Percentiles rank a stretch among this genome's conserved stretches.
phyloP scores from a whole-genome alignment of 208 protist species.

The Herpetomonas muscarum region DNA sequence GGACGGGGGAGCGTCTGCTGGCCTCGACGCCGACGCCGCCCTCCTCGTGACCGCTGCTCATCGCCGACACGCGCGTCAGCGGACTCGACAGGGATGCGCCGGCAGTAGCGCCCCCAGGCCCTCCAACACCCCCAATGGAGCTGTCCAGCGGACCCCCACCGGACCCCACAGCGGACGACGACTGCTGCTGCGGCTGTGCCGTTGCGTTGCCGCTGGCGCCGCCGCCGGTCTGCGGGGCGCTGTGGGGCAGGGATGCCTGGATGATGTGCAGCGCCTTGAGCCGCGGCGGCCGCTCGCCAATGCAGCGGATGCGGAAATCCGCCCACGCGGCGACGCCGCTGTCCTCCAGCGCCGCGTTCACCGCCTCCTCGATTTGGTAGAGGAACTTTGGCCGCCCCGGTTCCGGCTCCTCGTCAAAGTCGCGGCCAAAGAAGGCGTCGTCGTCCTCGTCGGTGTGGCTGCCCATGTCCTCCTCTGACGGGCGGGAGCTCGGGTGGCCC shows the following conservation, averaged over 20 bases:
- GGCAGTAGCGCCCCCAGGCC: not conserved
- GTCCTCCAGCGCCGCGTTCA: slow-evolving; percentile 78
- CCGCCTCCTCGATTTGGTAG: slow-evolving; percentile 55
- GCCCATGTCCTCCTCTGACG: slow-evolving; percentile 7
- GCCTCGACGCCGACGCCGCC: not conserved
- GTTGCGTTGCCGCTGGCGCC: slow-evolving; percentile 1
- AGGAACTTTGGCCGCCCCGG: slow-evolving; percentile 18
- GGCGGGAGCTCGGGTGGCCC: too few relatives aligned
- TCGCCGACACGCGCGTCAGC: not conserved
- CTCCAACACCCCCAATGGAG: too few relatives aligned
- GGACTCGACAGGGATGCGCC: not conserved
- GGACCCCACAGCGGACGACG: not conserved
- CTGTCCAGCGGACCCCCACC: too few relatives aligned
- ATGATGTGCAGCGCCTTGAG: slow-evolving; percentile 64
- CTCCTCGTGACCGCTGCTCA: not conserved
- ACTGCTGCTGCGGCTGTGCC: not conserved
- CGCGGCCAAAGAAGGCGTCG: not conserved
- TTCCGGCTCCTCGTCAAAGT: not conserved
- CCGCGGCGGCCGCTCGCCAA: slow-evolving; percentile 53
- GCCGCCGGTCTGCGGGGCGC: not conserved
- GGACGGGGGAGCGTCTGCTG: too few relatives aligned
- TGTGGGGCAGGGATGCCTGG: slow-evolving; percentile 17
- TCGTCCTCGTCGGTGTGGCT: slow-evolving; percentile 11
- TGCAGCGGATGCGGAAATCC: slow-evolving; percentile 52
- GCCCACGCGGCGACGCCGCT: slow-evolving; percentile 69